Conservation (phyloP, 345 rosid genomes). For the Pugionium dolabratum region DNA sequence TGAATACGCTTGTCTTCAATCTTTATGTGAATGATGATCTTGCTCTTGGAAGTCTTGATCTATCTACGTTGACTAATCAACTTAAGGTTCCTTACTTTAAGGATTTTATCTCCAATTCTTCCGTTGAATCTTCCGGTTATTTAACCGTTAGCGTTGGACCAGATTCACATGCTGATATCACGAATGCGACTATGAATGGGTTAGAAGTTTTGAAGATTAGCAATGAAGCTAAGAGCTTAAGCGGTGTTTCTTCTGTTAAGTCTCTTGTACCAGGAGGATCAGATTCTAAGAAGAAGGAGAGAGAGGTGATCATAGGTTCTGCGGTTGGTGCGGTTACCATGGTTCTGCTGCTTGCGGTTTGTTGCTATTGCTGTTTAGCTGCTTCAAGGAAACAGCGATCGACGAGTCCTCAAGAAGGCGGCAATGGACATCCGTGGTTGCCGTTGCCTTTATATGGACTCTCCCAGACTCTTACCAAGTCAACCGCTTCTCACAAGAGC, state of each 20-base stretch:
- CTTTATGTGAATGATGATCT: constrained; percentile 75
- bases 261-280: constrained; percentile 57
- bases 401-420: constrained; percentile 56
- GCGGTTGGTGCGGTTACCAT: constrained; percentile 48
- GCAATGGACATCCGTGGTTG: constrained; percentile 63
- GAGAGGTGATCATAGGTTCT: constrained; percentile 52
- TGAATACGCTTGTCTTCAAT: constrained; percentile 77
- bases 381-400: constrained; percentile 37
- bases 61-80: constrained; percentile 54
- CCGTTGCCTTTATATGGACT: constrained; percentile 90
- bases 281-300: constrained; percentile 43
- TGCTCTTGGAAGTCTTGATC: constrained; percentile 73
- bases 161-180: constrained; percentile 53
- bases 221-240: constrained; percentile 72
- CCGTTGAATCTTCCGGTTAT: constrained; percentile 47
- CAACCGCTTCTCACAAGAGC: constrained; percentile 87
- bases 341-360: constrained; percentile 52
- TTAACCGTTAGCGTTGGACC: constrained; percentile 94
- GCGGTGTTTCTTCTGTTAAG: constrained; percentile 63
- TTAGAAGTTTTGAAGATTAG: constrained; percentile 89
- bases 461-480: constrained; percentile 82
- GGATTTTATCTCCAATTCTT: constrained; percentile 75
- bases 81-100: constrained; percentile 66
- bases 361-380: constrained; percentile 59
- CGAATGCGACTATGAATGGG: constrained; percentile 78